phyloP scores from a whole-genome alignment of 1,284 basidiomycete species.

The Erythrobasidium hasegawianum region DNA sequence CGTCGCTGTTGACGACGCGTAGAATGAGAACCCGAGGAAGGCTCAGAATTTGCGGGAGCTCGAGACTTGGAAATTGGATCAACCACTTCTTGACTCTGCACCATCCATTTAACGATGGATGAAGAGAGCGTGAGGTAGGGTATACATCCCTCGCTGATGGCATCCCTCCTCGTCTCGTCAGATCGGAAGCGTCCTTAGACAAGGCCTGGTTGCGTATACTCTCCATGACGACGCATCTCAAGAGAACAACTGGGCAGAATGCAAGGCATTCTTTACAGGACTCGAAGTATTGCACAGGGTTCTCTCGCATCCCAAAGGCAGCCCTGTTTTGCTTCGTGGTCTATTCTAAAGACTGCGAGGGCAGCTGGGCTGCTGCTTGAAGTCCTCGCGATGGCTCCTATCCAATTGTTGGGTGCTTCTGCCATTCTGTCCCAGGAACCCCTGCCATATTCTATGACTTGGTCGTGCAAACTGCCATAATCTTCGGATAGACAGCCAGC shows the following conservation, averaged over 20 bases:
- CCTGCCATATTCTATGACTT: conserved; percentile 4
- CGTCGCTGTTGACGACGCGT: background rate
- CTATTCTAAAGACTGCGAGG: too few species aligned
- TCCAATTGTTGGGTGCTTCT: too few species aligned
- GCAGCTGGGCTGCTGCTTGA: too few species aligned
- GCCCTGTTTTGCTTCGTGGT: too few species aligned
- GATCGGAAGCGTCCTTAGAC: conserved; percentile 35
- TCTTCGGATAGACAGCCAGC: conserved; percentile 9
- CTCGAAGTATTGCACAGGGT: too few species aligned
- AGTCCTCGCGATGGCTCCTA: too few species aligned
- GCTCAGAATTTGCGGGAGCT: background rate
- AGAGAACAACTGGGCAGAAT: conserved; percentile 12
- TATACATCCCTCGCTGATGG: background rate
- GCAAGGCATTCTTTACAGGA: too few species aligned
- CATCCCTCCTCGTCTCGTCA: conserved; percentile 25
- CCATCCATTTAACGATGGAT: background rate
- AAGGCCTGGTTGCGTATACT: conserved; percentile 29
- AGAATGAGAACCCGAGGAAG: background rate
- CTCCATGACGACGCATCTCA: conserved; percentile 34
- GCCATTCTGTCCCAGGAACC: background rate
- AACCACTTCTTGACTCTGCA: conserved; percentile 13
- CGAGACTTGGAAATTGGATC: too few species aligned
- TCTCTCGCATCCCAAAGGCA: too few species aligned
- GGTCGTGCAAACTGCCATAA: background rate
- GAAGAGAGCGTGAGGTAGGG: conserved; percentile 21